These are phyloP conservation scores for Hypoxylon sp. DNA, from an alignment of 2,329 filamentous ascomycete genomes.

Conservation along the genomic window DNA sequence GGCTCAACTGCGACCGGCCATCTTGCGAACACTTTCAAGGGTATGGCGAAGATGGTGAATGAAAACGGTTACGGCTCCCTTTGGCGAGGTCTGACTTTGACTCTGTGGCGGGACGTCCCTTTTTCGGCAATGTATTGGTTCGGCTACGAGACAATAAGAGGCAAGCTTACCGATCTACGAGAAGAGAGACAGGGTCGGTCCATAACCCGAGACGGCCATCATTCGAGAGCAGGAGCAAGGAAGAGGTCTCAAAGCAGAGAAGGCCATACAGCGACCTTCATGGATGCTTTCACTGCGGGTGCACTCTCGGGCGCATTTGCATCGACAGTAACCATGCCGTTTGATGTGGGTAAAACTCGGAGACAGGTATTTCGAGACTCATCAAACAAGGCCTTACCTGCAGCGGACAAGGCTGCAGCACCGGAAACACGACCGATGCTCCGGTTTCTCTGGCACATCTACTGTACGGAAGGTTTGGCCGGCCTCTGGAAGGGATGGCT, in stretches of 20 bases:
- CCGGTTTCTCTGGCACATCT: conserved; percentile 90
- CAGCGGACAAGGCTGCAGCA: conserved; percentile 53
- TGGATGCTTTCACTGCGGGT: conserved; percentile 91
- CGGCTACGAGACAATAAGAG: conserved; percentile 90
- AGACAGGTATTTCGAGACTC: conserved; percentile 84
- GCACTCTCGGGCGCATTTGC: conserved; percentile 87
- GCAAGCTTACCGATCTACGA: conserved; percentile 78
- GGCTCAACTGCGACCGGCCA: conserved; percentile 74
- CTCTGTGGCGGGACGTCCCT: conserved; percentile 95
- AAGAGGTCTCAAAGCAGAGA: conserved; percentile 74
- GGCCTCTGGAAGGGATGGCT: conserved; percentile 95
- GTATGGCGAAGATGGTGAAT: conserved; percentile 84
- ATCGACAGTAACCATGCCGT: conserved; percentile 91
- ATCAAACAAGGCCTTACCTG: conserved; percentile 52
- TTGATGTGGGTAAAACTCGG: conserved; percentile 97
- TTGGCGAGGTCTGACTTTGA: conserved; percentile 91
- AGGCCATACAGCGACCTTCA: conserved; percentile 81
- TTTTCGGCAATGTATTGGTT: conserved; percentile 99
- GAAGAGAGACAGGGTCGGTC: conserved; percentile 64
- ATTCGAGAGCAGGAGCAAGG: conserved; percentile 60
- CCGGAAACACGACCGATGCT: conserved; percentile 86
- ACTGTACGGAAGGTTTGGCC: conserved; percentile 82
- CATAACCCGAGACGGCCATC: conserved; percentile 56
- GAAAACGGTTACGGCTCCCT: conserved; percentile 83
- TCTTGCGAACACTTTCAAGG: conserved; percentile 82